Evolutionary conservation across 176 grass and related monocot genomes (phyloP), one percentile per base, ranked within the genome.

Genomic region (Olyra latifolia): DNA sequence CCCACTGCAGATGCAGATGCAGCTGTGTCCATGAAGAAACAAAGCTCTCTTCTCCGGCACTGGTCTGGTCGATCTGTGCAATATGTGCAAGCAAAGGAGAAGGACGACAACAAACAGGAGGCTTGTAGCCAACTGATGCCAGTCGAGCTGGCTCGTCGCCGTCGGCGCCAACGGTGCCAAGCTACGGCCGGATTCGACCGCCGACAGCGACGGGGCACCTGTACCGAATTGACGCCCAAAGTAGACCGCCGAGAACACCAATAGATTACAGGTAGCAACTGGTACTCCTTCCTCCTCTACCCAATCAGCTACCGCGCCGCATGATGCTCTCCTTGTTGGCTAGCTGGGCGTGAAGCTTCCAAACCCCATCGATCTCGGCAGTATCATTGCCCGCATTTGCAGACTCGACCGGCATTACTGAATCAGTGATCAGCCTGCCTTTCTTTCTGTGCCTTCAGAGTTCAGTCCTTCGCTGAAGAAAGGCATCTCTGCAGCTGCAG

Each of bases 121-220:
- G 27, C 60, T 65, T 66, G 60, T 50, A 17, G 35, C 22, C 9
- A 80, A 41, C 0, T 50, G 43, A 23, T 20, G 56, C 50, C 27
- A 63, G 73, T 59, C 61, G 35, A 71, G 79, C 66, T 62, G 58
- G 8, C 16, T 30, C 42, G 58, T 82, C 57, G 11, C 67, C 66
- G 67, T 81, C 72, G 42, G 46, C 10, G 71, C 28, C 43, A 49
- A 9, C 48, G 43, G 15, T 40, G 46, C 2, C 59, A 27, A 53
- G 4, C 14, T n/a, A 82, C 57, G 69, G 32, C 14, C 12, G 9
- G 38, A 19, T 50, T 63, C 13, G 52, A 61, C 40, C 4, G 55
- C n/a, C 28, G 76, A 87, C 39, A 47, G 54, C 62, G 85, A 82
- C 85, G 38, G 49, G 27, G 72, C 72, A 82, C 9, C 71, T 8